These are phyloP conservation scores for Inonotus obliquus DNA, from an alignment of 1,284 basidiomycete genomes.

Conservation along the genomic window DNA sequence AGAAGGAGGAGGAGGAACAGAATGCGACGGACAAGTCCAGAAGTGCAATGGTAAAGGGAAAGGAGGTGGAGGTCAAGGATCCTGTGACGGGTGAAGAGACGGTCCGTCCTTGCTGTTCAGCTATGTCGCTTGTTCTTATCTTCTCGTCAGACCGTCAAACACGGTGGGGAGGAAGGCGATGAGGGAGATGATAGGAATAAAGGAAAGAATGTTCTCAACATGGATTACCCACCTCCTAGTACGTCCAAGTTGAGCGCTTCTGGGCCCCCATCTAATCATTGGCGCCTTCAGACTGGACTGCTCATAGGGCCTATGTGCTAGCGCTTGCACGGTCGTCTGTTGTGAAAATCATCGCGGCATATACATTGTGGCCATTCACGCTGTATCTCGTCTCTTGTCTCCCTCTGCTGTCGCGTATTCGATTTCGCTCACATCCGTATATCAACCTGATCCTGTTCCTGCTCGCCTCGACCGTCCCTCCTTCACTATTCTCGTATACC, in stretches of 20 bases:
- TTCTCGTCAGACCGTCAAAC: conserved; percentile 8
- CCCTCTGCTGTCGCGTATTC: conserved; percentile 25
- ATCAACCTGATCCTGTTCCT: not conserved
- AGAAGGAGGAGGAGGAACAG: conserved; percentile 28
- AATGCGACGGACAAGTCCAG: conserved; percentile 10
- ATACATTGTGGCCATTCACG: conserved; percentile 19
- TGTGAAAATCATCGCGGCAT: conserved; percentile 25
- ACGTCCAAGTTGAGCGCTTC: conserved; percentile 10
- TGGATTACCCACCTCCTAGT: conserved; percentile 31
- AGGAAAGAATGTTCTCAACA: conserved; percentile 29
- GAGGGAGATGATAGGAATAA: conserved; percentile 21
- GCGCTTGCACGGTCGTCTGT: conserved; percentile 24
- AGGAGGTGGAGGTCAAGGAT: conserved; percentile 17
- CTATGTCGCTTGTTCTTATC: not conserved
- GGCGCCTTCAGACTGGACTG: conserved; percentile 27
- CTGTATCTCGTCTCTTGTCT: conserved; percentile 7
- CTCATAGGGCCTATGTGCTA: conserved; percentile 26
- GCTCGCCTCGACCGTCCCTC: conserved; percentile 24
- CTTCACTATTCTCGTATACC: conserved; percentile 27
- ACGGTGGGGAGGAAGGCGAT: conserved; percentile 9
- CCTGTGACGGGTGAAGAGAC: conserved; percentile 22
- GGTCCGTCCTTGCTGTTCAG: not conserved
- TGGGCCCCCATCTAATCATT: not conserved
- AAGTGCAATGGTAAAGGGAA: conserved; percentile 18
- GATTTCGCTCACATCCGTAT: conserved; percentile 20